Evolutionary conservation across 768 basidiomycete species (phyloP).

Genomic region (Sarcodon sp.): DNA sequence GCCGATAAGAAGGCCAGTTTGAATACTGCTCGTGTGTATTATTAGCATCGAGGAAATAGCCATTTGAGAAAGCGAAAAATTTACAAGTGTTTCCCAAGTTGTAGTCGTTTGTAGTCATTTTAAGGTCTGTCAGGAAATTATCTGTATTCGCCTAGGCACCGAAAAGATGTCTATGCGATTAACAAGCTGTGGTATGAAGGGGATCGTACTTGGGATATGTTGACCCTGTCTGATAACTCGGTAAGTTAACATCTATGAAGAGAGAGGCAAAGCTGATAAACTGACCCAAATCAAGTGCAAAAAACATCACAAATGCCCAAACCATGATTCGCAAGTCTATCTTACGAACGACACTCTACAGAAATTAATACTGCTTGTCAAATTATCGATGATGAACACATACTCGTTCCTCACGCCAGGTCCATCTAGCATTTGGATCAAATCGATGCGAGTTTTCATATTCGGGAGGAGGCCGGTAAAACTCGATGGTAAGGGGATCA

Average conservation of each 20-base stretch:
- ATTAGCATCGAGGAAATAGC: neutral
- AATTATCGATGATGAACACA: conserved; percentile 3
- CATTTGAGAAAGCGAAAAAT: neutral
- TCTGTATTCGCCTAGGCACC: conserved; percentile 49
- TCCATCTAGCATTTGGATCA: conserved; percentile 56
- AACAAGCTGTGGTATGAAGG: no score
- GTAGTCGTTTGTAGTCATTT: conserved; percentile 52
- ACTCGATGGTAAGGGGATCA: conserved; percentile 33
- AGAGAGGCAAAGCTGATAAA: conserved; percentile 30
- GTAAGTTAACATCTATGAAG: no score
- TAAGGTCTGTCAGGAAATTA: conserved; percentile 50
- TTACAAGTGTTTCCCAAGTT: conserved; percentile 39
- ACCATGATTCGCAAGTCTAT: conserved; percentile 42
- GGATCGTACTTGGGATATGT: no score
- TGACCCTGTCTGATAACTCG: no score
- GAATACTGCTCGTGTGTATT: neutral
- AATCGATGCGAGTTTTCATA: conserved; percentile 57
- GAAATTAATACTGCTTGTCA: no score
- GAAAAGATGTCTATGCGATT: no score
- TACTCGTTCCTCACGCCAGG: conserved; percentile 54
- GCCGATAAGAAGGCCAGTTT: conserved; percentile 18
- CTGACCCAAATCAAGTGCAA: conserved; percentile 43
- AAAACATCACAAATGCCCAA: conserved; percentile 56
- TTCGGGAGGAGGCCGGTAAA: conserved; percentile 35
- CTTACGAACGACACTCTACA: no score